phyloP scores from a whole-genome alignment of 2,329 filamentous ascomycete genomes.

The Diaporthe citrichinensis region DNA sequence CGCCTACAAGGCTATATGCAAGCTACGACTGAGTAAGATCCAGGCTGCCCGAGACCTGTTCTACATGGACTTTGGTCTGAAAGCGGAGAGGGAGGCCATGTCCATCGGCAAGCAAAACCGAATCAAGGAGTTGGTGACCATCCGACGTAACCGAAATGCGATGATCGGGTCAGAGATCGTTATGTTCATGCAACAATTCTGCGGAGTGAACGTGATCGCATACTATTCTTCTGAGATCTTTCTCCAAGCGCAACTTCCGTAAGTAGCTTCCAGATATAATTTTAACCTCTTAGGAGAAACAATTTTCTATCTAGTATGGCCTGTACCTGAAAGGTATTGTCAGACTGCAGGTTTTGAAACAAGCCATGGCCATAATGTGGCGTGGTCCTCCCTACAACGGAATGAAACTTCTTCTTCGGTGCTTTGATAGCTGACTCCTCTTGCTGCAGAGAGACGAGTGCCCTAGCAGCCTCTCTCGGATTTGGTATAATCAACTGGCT shows the following conservation, averaged over 20 bases:
- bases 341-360: too few relatives aligned
- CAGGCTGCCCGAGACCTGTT: slow-evolving; percentile 70
- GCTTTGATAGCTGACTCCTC: too few relatives aligned
- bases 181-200: slow-evolving; percentile 74
- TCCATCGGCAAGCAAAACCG: slow-evolving; percentile 61
- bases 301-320: too few relatives aligned
- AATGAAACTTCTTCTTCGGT: too few relatives aligned
- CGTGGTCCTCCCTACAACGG: too few relatives aligned
- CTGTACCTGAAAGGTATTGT: too few relatives aligned
- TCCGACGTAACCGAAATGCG: slow-evolving; percentile 74
- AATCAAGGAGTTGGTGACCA: slow-evolving; percentile 69
- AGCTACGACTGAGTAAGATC: slow-evolving; percentile 64
- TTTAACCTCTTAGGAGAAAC: too few relatives aligned
- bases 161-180: slow-evolving; percentile 73
- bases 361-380: too few relatives aligned
- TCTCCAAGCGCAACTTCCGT: too few relatives aligned
- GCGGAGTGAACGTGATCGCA: slow-evolving; percentile 64
- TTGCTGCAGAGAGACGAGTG: too few relatives aligned
- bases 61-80: slow-evolving; percentile 70
- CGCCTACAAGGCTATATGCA: slow-evolving; percentile 62
- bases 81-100: slow-evolving; percentile 68
- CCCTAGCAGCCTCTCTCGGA: slow-evolving; percentile 73
- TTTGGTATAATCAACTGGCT: slow-evolving; percentile 75
- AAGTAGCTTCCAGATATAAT: too few relatives aligned
- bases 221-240: slow-evolving; percentile 76